Base-by-base conservation (phyloP, 306 rosid genomes). In the Lathyrus sativus region DNA sequence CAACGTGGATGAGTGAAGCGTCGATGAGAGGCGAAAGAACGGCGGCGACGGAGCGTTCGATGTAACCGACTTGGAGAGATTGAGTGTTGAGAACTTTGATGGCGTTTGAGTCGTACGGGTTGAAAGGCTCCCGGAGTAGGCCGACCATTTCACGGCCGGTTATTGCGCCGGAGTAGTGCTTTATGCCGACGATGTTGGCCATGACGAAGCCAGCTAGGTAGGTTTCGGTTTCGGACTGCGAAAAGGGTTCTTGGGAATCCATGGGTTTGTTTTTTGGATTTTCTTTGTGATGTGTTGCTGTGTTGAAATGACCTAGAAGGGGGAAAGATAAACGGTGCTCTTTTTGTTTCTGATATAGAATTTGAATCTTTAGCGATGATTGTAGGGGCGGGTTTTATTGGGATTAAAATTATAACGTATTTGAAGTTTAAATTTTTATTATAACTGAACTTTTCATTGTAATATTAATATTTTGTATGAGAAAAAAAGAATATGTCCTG, bases 61-160 rank as follows among this genome's bases (percentile, higher is more conserved):
- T 77, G 72, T 82, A 80, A 4, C 93, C 96, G 39, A 86, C 88
- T 62, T 82, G 85, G 33, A 56, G 35, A 5, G 65, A 41, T 7
- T 82, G 71, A 3, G 87, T 86, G 81, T 86, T 85, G 70, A 83
- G 59, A 13, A 86, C 96, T 49, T 66, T 78, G 72, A 91, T 88
- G 75, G 97, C 93, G 85, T 88, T 80, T 0, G 84, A 3, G 37
- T 88, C 96, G 80, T 78, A 38, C 0, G 78, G 74, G 46, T 91
- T 88, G 39, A 76, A 79, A 8, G 96, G 89, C n/a, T 91, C 96
- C 1, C 97, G 90, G 13, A 83, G 69, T 0, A 91, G 79, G 50
- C 86, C 91, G 58, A 88, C 90, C 83, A 88, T 76, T 51, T 83
- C 87, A 4, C 91, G 87, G 67, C 92, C 92, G 62, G 56, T 82